phyloP scores from a whole-genome alignment of 768 basidiomycete species.

The Termitomyces titanicus region DNA sequence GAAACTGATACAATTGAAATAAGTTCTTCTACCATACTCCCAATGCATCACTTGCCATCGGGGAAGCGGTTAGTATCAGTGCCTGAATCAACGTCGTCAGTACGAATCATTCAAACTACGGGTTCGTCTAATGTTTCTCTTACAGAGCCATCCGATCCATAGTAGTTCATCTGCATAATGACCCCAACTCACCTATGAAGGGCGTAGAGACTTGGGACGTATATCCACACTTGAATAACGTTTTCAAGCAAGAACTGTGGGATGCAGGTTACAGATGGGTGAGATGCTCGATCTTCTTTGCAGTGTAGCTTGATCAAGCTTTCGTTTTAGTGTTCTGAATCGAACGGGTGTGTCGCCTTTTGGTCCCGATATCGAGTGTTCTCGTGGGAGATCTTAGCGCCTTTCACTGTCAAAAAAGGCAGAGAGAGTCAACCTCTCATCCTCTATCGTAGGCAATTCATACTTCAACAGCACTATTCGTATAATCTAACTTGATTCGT shows the following conservation, averaged over 20 bases:
- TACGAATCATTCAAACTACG: neutral
- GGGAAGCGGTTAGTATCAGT: neutral
- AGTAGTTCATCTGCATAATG: neutral
- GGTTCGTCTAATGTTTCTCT: neutral
- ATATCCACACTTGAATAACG: neutral
- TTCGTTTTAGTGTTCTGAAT: neutral
- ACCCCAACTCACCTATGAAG: neutral
- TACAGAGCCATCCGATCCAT: neutral
- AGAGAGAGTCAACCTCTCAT: neutral
- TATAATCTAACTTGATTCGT: no score
- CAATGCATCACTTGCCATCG: neutral
- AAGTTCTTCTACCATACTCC: neutral
- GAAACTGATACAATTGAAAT: neutral
- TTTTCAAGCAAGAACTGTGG: neutral
- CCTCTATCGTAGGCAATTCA: neutral
- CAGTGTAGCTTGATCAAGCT: no score
- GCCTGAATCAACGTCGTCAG: neutral
- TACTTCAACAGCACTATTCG: no score
- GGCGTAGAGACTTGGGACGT: neutral
- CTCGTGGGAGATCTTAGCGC: neutral
- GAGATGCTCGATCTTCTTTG: neutral
- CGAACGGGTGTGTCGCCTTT: neutral
- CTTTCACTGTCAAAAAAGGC: neutral
- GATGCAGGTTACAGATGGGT: neutral
- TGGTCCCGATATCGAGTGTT: neutral